Evolutionary conservation across 768 basidiomycete species (phyloP), one percentile per base, ranked within the genome.

Genomic region (Tricholoma matsutake): DNA sequence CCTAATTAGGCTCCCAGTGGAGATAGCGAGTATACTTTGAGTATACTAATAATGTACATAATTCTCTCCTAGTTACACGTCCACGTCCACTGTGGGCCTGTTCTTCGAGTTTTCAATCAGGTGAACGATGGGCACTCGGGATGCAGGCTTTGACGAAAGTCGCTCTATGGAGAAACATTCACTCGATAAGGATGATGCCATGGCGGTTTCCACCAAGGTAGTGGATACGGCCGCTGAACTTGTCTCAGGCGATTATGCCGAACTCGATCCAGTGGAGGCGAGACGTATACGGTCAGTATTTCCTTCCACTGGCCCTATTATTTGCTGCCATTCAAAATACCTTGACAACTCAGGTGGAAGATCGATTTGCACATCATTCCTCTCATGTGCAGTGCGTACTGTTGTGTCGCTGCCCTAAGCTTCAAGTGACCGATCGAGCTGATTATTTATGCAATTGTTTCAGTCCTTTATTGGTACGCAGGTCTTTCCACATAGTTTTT

Each of bases 341-440:
- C 22, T 25, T 25, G 22, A 25, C 35, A n/a, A 22, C 11, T 6
- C 45, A 80, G 83, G 62, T 78, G 72, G 67, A 89, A 91, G 71
- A 88, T 90, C 45, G 88, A 89, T 71, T 71, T 72, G 61, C 83
- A 88, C 69, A 83, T 90, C 25, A 69, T 90, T 34, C 88, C 87
- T 22, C 71, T 90, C 67, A 90, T 89, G 87, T 88, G 85, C 63
- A 78, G 87, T 88, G 70, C 67, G 87, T 82, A 7, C 22, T 25
- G 3, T 25, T 41, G 25, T 7, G 18, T 45, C 9, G 6, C 9
- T 14, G 54, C 5, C 22, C 35, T 34, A 18, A 20, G 6, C 28
- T 53, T 9, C 4, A 41, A 43, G 54, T 43, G 52, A 32, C 25
- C 22, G n/a, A 6, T 55, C 56, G 25, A 57, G 35, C 32, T 51